These are phyloP conservation scores for Saccharum hybrid DNA, from an alignment of 202 grass and related monocot species.

Conservation along the genomic window DNA sequence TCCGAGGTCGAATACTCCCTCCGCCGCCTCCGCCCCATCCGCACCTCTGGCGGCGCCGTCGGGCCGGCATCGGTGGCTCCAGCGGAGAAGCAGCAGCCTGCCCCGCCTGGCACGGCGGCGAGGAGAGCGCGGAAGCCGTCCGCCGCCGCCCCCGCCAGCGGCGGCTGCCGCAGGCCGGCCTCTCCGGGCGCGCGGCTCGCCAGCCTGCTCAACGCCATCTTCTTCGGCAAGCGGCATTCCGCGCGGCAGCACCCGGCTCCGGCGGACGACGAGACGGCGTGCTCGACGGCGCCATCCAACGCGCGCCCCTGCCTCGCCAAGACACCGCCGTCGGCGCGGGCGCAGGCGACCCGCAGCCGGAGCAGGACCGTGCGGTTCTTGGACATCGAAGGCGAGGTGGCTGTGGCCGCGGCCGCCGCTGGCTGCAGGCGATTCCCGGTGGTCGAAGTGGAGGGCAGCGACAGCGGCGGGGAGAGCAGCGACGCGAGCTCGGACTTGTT, in stretches of 20 bases:
- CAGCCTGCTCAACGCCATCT: conserved; percentile 76
- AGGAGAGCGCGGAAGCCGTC: conserved; percentile 50
- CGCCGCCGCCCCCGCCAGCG: conserved; percentile 31
- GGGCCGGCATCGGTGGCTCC: neutral
- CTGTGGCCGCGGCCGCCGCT: too few relatives aligned
- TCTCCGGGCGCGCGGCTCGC: conserved; percentile 71
- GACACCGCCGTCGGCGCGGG: too few relatives aligned
- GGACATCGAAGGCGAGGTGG: too few relatives aligned
- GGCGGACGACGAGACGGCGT: conserved; percentile 37
- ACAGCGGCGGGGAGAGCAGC: too few relatives aligned
- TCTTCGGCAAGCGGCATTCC: conserved; percentile 47
- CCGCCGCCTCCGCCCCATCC: conserved; percentile 67
- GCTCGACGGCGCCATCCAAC: conserved; percentile 63
- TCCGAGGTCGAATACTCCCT: conserved; percentile 69
- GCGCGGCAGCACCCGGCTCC: conserved; percentile 16
- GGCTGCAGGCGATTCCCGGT: too few relatives aligned
- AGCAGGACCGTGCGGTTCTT: too few relatives aligned
- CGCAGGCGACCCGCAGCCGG: too few relatives aligned
- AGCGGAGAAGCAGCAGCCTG: neutral
- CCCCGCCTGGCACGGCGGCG: conserved; percentile 33
- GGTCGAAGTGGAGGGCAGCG: too few relatives aligned
- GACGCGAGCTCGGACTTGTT: too few relatives aligned
- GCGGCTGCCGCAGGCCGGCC: conserved; percentile 55
- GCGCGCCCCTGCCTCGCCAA: conserved; percentile 59
- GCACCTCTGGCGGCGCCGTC: conserved; percentile 29